phyloP scores from a whole-genome alignment of 208 protist species.

The Trypanosomatidae sp. region DNA sequence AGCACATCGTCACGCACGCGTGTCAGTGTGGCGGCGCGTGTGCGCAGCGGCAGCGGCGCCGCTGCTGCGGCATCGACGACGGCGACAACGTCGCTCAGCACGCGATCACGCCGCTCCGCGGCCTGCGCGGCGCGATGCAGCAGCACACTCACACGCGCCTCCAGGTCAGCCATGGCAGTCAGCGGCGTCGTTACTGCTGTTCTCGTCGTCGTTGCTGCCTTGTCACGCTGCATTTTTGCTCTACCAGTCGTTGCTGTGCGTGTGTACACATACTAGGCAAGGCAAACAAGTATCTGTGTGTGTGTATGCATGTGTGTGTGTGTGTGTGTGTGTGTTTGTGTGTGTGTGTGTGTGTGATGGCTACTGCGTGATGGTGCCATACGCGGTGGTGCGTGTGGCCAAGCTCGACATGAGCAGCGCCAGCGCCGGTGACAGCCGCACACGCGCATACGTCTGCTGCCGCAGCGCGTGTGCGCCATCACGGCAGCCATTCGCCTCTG shows the following conservation, averaged over 20 bases:
- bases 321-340: constrained; percentile 5
- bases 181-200: constrained; percentile 4
- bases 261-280: too few species aligned
- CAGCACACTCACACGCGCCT: constrained; percentile 34
- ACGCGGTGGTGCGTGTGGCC: constrained; percentile 15
- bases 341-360: constrained; percentile 1
- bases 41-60: constrained; percentile 9
- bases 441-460: constrained; percentile 22
- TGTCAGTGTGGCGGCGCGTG: too few species aligned
- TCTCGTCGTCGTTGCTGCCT: background rate
- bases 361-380: constrained; percentile 40
- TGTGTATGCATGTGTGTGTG: background rate
- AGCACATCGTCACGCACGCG: constrained; percentile 27
- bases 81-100: constrained; percentile 18
- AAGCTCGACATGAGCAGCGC: constrained; percentile 34
- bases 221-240: too few species aligned
- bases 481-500: constrained; percentile 20
- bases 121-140: constrained; percentile 31
- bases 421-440: constrained; percentile 30
- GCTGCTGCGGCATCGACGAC: constrained; percentile 12
- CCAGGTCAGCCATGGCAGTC: constrained; percentile 21
- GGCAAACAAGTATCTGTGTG: background rate
- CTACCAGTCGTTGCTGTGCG: background rate
- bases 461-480: constrained; percentile 18
- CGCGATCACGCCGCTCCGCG: constrained; percentile 25